Evolutionary conservation across 2,329 filamentous ascomycete species (phyloP).

Genomic region (Colletotrichum sp.): DNA sequence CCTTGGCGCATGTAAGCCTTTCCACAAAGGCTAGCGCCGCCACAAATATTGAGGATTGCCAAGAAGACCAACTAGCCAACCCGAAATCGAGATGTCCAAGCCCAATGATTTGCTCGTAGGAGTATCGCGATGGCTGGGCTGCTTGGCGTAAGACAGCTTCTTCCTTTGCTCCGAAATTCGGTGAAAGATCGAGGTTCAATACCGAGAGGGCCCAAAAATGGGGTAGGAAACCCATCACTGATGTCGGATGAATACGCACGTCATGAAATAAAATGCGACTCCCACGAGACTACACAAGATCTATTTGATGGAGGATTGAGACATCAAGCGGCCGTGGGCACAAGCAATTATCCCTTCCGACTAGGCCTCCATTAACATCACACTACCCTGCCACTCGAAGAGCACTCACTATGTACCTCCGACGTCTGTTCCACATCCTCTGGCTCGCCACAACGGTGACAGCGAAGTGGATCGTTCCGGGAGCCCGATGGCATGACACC

Average conservation of each 20-base stretch:
- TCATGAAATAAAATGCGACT: too few species aligned
- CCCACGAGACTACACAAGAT: accelerated
- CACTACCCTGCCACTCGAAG: accelerated
- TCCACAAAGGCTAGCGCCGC: background rate
- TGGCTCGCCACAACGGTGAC: slow-evolving; percentile 21
- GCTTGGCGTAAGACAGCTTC: background rate
- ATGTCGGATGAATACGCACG: accelerated
- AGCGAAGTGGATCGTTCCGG: slow-evolving; percentile 65
- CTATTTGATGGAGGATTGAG: accelerated
- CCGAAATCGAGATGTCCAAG: background rate
- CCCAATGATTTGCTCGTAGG: background rate
- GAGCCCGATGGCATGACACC: slow-evolving; percentile 65
- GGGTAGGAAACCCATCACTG: too few species aligned
- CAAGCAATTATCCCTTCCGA: background rate
- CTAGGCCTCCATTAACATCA: background rate
- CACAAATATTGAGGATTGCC: background rate
- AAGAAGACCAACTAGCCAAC: background rate
- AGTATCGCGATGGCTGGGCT: background rate
- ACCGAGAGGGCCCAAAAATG: too few species aligned
- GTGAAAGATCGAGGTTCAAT: too few species aligned
- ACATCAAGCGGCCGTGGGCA: accelerated
- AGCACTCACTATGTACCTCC: accelerated
- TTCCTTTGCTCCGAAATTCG: background rate
- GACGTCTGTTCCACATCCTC: background rate
- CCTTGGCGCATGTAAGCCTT: background rate